These are phyloP conservation scores for Neophaeococcomyces aloes DNA, from an alignment of 2,329 filamentous ascomycete species.

Conservation along the genomic window DNA sequence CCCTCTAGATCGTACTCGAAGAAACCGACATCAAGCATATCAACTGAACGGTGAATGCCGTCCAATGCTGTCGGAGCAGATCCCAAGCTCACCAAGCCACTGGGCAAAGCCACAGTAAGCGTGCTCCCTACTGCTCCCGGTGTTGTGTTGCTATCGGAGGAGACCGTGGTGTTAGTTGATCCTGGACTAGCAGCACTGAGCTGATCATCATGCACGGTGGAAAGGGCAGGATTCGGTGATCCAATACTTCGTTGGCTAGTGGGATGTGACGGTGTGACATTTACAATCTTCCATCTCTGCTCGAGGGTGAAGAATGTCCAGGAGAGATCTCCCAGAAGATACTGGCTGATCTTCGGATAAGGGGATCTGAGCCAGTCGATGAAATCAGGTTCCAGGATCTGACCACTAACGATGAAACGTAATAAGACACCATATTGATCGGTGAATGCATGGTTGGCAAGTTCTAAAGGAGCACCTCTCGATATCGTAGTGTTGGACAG, in stretches of 20 bases:
- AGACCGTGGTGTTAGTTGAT: neutral
- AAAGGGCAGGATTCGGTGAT: neutral
- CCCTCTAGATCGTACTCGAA: conserved; percentile 1
- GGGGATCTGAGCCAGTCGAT: neutral
- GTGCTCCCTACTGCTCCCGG: too few species aligned
- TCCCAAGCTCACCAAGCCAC: neutral
- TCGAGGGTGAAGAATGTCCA: neutral
- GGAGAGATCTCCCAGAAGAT: neutral
- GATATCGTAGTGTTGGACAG: neutral
- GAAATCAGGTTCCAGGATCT: neutral
- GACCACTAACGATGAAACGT: neutral
- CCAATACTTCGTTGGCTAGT: neutral
- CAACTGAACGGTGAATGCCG: neutral
- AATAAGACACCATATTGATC: conserved; percentile 1
- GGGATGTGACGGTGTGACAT: neutral
- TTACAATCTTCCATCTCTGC: neutral
- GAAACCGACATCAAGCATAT: conserved; percentile 2
- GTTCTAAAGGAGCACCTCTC: neutral
- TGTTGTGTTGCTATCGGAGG: neutral
- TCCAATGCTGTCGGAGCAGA: neutral
- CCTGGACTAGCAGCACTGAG: neutral
- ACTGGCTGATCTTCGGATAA: neutral
- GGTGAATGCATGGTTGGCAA: conserved; percentile 2
- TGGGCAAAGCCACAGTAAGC: neutral
- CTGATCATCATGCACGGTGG: neutral